Conservation (phyloP, 306 rosid species). For the Mucuna pruriens region DNA sequence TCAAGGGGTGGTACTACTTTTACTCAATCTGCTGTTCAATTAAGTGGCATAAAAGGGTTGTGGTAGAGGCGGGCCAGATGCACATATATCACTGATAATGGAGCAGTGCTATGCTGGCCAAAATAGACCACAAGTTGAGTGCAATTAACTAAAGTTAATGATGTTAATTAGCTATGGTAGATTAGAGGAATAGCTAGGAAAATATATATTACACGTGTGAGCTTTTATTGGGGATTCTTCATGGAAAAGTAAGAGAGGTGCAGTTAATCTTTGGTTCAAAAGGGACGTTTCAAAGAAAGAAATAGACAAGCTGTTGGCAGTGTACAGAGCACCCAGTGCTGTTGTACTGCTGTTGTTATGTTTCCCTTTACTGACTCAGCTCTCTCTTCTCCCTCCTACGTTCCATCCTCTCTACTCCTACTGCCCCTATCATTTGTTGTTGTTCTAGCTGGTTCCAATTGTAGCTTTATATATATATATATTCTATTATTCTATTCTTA, state of each 20-base stretch:
- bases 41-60: conserved; percentile 35
- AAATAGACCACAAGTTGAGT: conserved; percentile 27
- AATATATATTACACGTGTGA: conserved; percentile 39
- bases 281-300: conserved; percentile 72
- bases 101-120: conserved; percentile 27
- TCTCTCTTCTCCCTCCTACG: conserved; percentile 22
- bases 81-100: conserved; percentile 31
- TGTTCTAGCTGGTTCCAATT: conserved; percentile 39
- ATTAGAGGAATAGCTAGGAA: conserved; percentile 10
- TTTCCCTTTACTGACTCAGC: conserved; percentile 43
- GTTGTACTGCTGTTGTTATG: conserved; percentile 49
- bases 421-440: conserved; percentile 28
- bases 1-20: conserved; percentile 32
- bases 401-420: conserved; percentile 33
- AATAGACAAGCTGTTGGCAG: conserved; percentile 63
- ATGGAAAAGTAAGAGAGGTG: conserved; percentile 37
- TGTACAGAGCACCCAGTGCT: conserved; percentile 61
- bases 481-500: not conserved
- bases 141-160: conserved; percentile 27
- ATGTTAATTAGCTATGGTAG: conserved; percentile 10
- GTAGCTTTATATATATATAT: conserved; percentile 26
- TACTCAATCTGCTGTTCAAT: conserved; percentile 43
- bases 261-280: conserved; percentile 53
- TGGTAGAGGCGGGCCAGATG: conserved; percentile 43
- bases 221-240: conserved; percentile 27